These are phyloP conservation scores for Pseudonitzschia delicatissima DNA, from an alignment of 108 stramenopile species.

Conservation along the genomic window DNA sequence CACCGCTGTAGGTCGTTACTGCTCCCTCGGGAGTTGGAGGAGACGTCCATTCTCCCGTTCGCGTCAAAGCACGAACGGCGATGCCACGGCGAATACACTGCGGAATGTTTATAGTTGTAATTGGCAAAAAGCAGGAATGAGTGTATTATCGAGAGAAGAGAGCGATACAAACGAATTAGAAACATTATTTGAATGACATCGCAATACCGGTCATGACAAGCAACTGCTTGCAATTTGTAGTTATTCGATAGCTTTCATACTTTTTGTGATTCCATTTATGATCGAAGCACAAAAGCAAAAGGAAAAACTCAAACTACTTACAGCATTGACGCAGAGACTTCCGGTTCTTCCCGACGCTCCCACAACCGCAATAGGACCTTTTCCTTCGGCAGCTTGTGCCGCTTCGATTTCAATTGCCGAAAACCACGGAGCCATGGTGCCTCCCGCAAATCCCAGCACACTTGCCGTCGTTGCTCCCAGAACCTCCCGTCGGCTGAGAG, in stretches of 20 bases:
- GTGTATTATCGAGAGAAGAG: no score
- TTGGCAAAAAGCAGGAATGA: no score
- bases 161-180: no score
- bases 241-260: no score
- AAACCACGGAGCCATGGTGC: neutral
- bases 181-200: no score
- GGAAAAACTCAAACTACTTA: neutral
- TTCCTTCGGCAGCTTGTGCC: neutral
- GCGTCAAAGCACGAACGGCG: slow-evolving; percentile 16
- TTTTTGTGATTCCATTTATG: no score
- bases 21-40: neutral
- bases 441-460: neutral
- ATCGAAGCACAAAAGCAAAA: neutral
- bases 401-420: neutral
- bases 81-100: slow-evolving; percentile 24
- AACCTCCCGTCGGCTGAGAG: neutral
- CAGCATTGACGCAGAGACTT: slow-evolving; percentile 30
- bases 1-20: no score
- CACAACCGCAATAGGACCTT: slow-evolving; percentile 18
- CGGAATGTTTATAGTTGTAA: no score
- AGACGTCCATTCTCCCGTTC: slow-evolving; percentile 22
- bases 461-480: neutral
- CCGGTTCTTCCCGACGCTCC: slow-evolving; percentile 44
- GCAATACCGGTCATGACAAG: no score
- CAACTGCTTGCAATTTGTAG: no score